phyloP scores from a whole-genome alignment of 2,329 filamentous ascomycete species.

The Neonectria hederae region DNA sequence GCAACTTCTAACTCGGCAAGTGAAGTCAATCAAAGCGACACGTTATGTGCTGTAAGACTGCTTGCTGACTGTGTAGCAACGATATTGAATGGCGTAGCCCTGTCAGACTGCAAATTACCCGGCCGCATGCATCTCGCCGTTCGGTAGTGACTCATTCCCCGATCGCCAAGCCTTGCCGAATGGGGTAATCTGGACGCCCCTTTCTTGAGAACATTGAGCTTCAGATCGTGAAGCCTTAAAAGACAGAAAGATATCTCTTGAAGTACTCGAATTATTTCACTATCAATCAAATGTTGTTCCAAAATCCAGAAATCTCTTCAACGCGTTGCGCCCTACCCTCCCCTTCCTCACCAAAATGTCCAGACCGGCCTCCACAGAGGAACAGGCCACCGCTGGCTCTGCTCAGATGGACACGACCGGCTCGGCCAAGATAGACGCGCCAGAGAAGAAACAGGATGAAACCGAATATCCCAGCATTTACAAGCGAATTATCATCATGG shows the following conservation, averaged over 20 bases:
- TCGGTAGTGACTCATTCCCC: neutral
- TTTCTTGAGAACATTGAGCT: neutral
- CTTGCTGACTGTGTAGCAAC: too few species aligned
- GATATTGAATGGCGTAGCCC: too few species aligned
- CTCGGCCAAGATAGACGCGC: neutral
- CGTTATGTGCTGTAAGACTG: too few species aligned
- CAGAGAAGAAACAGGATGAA: neutral
- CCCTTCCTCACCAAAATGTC: neutral
- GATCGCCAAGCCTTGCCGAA: neutral
- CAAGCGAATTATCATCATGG: slow-evolving; percentile 44
- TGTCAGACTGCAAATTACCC: too few species aligned
- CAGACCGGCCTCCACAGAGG: neutral
- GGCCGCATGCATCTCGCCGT: neutral
- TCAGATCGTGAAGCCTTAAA: neutral
- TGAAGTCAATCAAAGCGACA: neutral
- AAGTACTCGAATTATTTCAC: neutral
- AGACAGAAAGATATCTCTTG: neutral
- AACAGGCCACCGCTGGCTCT: slow-evolving; percentile 11
- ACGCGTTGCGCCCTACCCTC: neutral
- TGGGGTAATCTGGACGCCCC: neutral
- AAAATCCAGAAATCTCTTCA: neutral
- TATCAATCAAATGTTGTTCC: neutral
- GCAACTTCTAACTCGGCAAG: too few species aligned
- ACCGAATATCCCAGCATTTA: slow-evolving; percentile 32
- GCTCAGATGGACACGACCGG: slow-evolving; percentile 1